Base-by-base conservation (phyloP, 2,329 filamentous ascomycete genomes). In the Microcyclospora pomicola region DNA sequence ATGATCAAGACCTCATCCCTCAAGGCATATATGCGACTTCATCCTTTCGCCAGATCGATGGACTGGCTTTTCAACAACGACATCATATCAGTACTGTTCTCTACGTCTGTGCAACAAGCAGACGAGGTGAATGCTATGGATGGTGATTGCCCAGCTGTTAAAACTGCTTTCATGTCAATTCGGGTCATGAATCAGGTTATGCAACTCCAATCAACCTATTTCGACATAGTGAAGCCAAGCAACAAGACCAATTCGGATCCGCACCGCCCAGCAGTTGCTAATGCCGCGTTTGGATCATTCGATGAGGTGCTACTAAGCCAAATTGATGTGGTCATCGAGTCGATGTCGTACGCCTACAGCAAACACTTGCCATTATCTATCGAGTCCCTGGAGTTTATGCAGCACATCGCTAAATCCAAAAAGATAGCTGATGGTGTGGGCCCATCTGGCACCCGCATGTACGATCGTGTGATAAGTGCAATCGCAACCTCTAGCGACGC, bases 41-140 rank as follows among this genome's bases (percentile, higher is more conserved):
- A 98, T 61, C 88, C 92, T 0, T 98, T 96, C 53, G 78, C 83
- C 2, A 77, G 92, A 42, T 80, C 93, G 12, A 95, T 96, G 82
- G 91, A 98, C 55, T 96, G 91, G 86, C 75, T 98, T 61, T 94
- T 93, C 60, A 95, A 93, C 55, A 84, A 92, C 52, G 84, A 81
- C 46, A 83, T 95, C 15, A 75, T 93, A 51, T 74, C 73, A 46
- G 75, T 80, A 11, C 63, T 98, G 2, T 88, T 95, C 59, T 71
- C 75, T 40, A 75, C 81, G 9, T 75, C 91, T 24, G 82, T 88
- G 48, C 80, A 92, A 55, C 75, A 88, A 48, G 64, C 80, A 12
- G 67, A 71, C 6, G 77, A 82, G 41, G 72, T 95, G 31, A 75
- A 82, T 43, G 77, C 74, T 49, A 75, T 84, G 9, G 66, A 77